A percentile compares a stretch with the other conserved stretches of the same genome.
Evolutionary conservation across 768 basidiomycete genomes (phyloP).

Genomic region (Cystofilobasidium bisporidii): DNA sequence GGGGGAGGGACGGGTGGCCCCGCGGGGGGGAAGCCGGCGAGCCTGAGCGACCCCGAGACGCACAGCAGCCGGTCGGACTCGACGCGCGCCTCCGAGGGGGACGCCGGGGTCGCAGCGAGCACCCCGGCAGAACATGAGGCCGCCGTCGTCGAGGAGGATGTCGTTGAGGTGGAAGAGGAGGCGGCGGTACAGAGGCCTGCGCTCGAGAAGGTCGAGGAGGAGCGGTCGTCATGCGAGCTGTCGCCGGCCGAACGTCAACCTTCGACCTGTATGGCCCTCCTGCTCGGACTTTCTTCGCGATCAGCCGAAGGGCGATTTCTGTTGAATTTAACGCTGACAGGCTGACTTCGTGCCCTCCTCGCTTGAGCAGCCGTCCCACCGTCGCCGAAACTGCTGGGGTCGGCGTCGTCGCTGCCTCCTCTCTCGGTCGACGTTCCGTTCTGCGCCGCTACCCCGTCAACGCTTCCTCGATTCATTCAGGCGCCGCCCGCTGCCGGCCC

Average conservation of each 20-base stretch:
- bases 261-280: not conserved
- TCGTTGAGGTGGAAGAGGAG: too few species aligned
- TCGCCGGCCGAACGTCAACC: not conserved
- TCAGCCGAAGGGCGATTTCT: too few species aligned
- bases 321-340: too few species aligned
- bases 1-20: not conserved
- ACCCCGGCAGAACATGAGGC: not conserved
- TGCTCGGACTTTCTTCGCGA: too few species aligned
- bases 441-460: too few species aligned
- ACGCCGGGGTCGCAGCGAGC: too few species aligned
- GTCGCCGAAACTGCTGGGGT: too few species aligned
- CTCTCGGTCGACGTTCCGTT: not conserved
- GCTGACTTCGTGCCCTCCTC: too few species aligned
- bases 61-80: not conserved
- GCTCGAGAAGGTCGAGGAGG: conserved; percentile 12
- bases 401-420: not conserved
- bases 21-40: not conserved
- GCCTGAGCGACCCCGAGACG: not conserved
- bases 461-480: too few species aligned
- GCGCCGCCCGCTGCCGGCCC: not conserved
- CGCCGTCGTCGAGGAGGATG: not conserved
- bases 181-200: too few species aligned
- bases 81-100: not conserved
- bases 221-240: conserved; percentile 16
- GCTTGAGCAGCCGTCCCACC: too few species aligned